Base-by-base conservation (phyloP, 805 yeast species). In the Starmerella bacillaris region DNA sequence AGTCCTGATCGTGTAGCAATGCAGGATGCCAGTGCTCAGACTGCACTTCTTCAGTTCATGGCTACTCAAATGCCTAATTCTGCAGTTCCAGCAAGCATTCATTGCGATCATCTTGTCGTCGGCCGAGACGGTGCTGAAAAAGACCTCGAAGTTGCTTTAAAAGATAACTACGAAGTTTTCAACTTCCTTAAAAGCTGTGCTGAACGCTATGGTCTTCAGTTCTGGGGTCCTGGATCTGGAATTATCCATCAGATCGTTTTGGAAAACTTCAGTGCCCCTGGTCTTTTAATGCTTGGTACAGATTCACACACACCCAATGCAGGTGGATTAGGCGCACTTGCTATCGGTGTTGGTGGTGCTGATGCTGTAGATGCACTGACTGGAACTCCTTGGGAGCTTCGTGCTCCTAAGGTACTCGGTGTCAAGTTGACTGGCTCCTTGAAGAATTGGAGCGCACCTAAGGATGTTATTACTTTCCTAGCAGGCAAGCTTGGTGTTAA, bases 21-120 rank as follows among this genome's bases (percentile, higher is more conserved):
- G 92, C 98, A 89, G 65, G 98, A 89, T 66, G 98, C 98, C n/a
- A 79, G 94, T 21, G 98, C 98, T 15, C 98, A 89, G 62, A 89
- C 86, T 80, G 98, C 98, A n/a, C 65, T 89, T 47, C 65, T 89
- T 49, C 98, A 89, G 62, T 89, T 89, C 64, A 89, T 89, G 94
- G 82, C 95, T 36, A 86, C 94, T 45, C 92, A 93, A 24, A 71
- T 86, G 70, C 64, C 77, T 34, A 58, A 70, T 24, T 86, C 94
- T 15, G 78, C 78, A 5, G 93, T 92, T 6, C 98, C 98, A 24
- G 86, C 80, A 15, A 79, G 94, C 5, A 86, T 89, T 44, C 98
- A 89, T 60, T 89, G 98, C 64, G 98, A 89, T 56, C 98, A 89
- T 61, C 72, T 89, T 60, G 86, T 89, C 58, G 96, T 84, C 41